Percentiles rank a stretch among this genome's conserved stretches.
Conservation (phyloP, 208 protist genomes). For the Acanthamoeba triangularis region DNA sequence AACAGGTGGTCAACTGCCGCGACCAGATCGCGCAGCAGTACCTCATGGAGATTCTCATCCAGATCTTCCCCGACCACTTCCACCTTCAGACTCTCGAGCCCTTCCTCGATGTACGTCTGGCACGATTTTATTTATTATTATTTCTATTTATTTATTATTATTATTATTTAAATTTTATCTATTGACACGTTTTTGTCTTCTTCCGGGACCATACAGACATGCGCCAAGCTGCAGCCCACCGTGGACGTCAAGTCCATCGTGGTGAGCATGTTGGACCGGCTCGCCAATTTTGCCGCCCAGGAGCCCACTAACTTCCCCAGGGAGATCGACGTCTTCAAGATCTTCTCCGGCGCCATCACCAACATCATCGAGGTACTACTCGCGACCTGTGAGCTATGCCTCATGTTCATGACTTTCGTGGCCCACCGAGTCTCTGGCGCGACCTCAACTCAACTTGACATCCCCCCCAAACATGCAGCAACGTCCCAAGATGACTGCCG, state of each 20-base stretch:
- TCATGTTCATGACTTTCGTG: too few species aligned
- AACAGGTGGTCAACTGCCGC: constrained; percentile 96
- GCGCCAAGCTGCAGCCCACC: constrained; percentile 88
- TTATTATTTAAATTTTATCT: neutral
- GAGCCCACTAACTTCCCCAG: constrained; percentile 76
- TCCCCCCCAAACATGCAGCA: neutral
- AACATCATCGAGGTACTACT: constrained; percentile 83
- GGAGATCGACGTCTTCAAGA: constrained; percentile 89
- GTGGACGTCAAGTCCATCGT: constrained; percentile 96
- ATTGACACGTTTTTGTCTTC: neutral
- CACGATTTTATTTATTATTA: neutral
- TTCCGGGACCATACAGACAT: constrained; percentile 86
- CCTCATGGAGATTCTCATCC: constrained; percentile 98
- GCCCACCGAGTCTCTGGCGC: too few species aligned
- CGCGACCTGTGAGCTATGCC: too few species aligned
- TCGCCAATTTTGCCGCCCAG: constrained; percentile 90
- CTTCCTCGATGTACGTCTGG: constrained; percentile 7
- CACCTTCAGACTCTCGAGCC: constrained; percentile 96
- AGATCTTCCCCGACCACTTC: constrained; percentile 99
- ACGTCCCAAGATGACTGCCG: constrained; percentile 77
- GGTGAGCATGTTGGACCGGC: constrained; percentile 93
- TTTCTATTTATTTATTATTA: neutral
- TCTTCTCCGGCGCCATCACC: constrained; percentile 86
- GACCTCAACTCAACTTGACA: neutral
- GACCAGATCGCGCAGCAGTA: constrained; percentile 99